These are phyloP conservation scores for Dictyostelium firmibasis DNA, from an alignment of 78 protist genomes.

Conservation along the genomic window DNA sequence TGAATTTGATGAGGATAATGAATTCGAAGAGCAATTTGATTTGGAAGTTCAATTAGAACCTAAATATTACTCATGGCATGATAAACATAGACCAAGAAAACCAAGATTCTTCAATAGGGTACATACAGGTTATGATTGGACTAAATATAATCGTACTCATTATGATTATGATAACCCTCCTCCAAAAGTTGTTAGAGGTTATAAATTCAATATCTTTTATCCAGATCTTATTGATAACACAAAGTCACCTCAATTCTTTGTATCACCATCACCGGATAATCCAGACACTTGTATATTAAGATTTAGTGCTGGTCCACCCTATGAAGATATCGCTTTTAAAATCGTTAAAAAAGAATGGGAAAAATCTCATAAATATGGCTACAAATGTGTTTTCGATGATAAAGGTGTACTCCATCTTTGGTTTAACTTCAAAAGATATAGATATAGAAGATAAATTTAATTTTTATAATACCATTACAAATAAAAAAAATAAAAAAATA, in stretches of 20 bases:
- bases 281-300: conserved; percentile 83
- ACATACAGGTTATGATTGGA: conserved; percentile 97
- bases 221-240: conserved; percentile 96
- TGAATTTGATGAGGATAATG: conserved; percentile 20
- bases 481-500: neutral
- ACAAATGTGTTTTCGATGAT: conserved; percentile 93
- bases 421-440: conserved; percentile 94
- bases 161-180: conserved; percentile 99
- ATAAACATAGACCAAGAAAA: conserved; percentile 95
- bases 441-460: conserved; percentile 93
- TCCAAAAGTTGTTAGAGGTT: conserved; percentile 98
- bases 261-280: conserved; percentile 35
- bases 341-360: conserved; percentile 95
- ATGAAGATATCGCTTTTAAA: conserved; percentile 98
- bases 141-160: conserved; percentile 96
- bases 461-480: neutral
- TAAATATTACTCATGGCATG: conserved; percentile 90
- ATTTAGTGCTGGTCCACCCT: conserved; percentile 98
- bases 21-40: conserved; percentile 48
- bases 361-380: conserved; percentile 85
- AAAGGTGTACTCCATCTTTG: conserved; percentile 94
- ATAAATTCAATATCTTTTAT: conserved; percentile 98
- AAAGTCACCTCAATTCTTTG: conserved; percentile 85
- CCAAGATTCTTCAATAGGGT: conserved; percentile 97
- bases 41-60: conserved; percentile 15